Conservation (phyloP, 768 basidiomycete genomes). For the Hysterangium stoloniferum region DNA sequence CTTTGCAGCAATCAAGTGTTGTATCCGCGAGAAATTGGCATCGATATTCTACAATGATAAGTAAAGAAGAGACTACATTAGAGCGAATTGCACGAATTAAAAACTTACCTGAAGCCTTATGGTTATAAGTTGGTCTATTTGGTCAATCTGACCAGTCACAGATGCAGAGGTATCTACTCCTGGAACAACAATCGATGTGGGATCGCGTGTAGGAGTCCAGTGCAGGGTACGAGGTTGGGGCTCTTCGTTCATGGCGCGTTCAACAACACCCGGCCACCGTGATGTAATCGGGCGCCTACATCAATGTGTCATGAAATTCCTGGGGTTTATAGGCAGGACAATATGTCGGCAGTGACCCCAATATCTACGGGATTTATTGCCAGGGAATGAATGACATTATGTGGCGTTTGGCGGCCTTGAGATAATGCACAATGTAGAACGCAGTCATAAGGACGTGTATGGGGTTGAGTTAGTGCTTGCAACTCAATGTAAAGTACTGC, state of each 20-base stretch:
- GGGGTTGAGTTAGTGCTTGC: too few species aligned
- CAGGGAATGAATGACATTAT: too few species aligned
- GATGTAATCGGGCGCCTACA: too few species aligned
- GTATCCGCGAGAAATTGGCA: conserved; percentile 86
- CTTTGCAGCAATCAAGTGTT: conserved; percentile 71
- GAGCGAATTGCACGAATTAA: background rate
- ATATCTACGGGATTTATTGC: too few species aligned
- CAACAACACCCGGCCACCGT: too few species aligned
- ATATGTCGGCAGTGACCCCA: too few species aligned
- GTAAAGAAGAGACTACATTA: background rate
- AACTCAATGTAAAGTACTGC: too few species aligned
- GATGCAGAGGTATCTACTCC: conserved; percentile 66
- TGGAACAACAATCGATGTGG: conserved; percentile 55
- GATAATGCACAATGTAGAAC: too few species aligned
- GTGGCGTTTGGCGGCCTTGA: too few species aligned
- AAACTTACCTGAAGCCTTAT: conserved; percentile 71
- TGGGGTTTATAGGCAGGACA: too few species aligned
- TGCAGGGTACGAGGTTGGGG: conserved; percentile 48
- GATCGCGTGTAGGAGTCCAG: conserved; percentile 62
- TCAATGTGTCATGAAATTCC: too few species aligned
- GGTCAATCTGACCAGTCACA: conserved; percentile 78
- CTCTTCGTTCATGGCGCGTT: conserved; percentile 8
- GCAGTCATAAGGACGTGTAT: too few species aligned
- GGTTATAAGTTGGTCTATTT: conserved; percentile 93
- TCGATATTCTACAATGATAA: conserved; percentile 63